Evolutionary conservation across 352 stramenopile genomes (phyloP).

Genomic region (Phytopythium kandeliae): DNA sequence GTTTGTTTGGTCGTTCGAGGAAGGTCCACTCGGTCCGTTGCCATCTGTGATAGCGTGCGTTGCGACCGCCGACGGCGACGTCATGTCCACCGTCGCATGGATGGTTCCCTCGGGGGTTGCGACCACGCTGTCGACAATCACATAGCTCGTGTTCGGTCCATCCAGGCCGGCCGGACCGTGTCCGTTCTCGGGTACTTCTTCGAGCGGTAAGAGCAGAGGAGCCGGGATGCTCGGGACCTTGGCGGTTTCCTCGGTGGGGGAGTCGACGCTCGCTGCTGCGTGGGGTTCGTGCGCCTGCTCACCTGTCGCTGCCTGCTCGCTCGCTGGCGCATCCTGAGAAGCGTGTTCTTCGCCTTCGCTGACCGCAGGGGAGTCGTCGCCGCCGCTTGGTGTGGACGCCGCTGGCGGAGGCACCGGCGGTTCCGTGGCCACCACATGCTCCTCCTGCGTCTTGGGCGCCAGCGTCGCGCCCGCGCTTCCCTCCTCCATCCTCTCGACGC

Average conservation of each 20-base stretch:
- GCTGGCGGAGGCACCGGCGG: neutral
- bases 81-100: conserved; percentile 16
- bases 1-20: neutral
- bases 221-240: neutral
- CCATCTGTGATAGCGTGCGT: neutral
- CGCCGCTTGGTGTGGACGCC: neutral
- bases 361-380: conserved; percentile 4
- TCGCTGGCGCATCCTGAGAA: conserved; percentile 1
- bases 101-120: conserved; percentile 19
- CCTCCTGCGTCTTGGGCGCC: conserved; percentile 1
- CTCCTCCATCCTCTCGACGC: conserved; percentile 1
- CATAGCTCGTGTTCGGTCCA: conserved; percentile 3
- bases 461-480: neutral
- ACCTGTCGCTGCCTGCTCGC: neutral
- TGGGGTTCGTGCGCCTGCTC: conserved; percentile 1
- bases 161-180: neutral
- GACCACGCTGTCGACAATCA: conserved; percentile 12
- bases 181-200: neutral
- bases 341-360: neutral
- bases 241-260: neutral
- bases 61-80: conserved; percentile 13
- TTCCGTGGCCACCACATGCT: conserved; percentile 1
- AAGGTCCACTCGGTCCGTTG: neutral
- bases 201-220: conserved; percentile 4
- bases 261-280: neutral